Base-by-base conservation (phyloP, 116 monocot species). In the Thalassia testudinum region DNA sequence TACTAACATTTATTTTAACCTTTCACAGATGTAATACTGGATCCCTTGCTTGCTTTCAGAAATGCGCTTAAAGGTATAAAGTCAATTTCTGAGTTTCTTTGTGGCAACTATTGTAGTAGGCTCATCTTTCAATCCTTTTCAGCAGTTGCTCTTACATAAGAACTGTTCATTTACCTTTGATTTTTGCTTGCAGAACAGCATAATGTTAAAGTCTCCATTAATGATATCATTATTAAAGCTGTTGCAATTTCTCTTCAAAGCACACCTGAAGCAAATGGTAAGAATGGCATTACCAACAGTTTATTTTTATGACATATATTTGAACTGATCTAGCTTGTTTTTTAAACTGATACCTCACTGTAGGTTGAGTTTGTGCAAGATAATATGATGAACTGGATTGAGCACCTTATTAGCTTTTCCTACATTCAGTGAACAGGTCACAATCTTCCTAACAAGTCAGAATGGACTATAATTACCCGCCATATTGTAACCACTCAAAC, bases 181-280 rank as follows among this genome's bases (percentile, higher is more conserved):
- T 51, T 4, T 40, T 12, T 24, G 34, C 38, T 57, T 95, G 62
- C 89, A 97, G 95, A 97, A 68, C 78, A 88, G 71, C 85, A 97
- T 66, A 77, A 82, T 66, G 59, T 97, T 43, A 88, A 97, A 64
- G 85, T 97, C 66, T 97, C 95, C 54, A 74, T 97, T 60, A 97
- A 97, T 69, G 95, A 97, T 42, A 79, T 97, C 25, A 67, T 97
- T 54, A 79, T 97, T 49, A 97, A 97, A 76, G 95, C 82, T 72
- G 95, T 88, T 62, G 95, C 95, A 24, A 40, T 79, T 62, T 81
- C 95, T 42, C 65, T 97, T 42, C 75, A 69, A 70, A 77, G 56
- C 49, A 85, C 88, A 12, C 88, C 95, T 68, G 82, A 82, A 73
- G 95, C 79, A 66, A 97, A 97, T 73, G 95, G 95, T 88, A 82